A percentile compares a stretch with the other conserved stretches of the same genome.
Conservation (phyloP, 768 basidiomycete genomes). For the Leccinum boreale region DNA sequence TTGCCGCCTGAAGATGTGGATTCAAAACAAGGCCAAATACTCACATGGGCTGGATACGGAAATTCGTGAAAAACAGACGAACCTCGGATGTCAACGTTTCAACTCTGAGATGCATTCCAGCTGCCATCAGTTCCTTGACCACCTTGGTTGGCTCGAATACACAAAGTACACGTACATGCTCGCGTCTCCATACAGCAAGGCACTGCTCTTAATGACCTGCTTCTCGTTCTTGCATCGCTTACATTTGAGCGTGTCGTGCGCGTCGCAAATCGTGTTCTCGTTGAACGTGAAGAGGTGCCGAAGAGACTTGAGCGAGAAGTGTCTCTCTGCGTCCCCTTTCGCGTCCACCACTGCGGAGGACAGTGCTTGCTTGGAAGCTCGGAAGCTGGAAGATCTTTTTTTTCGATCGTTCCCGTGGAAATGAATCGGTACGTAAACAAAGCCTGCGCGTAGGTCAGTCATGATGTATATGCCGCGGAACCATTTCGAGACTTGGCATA, state of each 20-base stretch:
- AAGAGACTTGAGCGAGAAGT: slow-evolving; percentile 87
- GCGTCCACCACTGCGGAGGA: slow-evolving; percentile 99
- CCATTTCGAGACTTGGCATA: slow-evolving; percentile 34
- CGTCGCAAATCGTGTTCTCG: slow-evolving; percentile 82
- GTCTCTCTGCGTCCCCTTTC: slow-evolving; percentile 91
- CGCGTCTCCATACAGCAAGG: slow-evolving; percentile 93
- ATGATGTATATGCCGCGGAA: neutral
- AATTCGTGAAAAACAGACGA: slow-evolving; percentile 36
- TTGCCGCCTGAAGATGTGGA: slow-evolving; percentile 38
- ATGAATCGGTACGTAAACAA: slow-evolving; percentile 92
- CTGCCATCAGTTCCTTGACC: slow-evolving; percentile 37
- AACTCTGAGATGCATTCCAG: slow-evolving; percentile 58
- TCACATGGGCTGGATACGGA: slow-evolving; percentile 25
- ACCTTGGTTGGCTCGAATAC: slow-evolving; percentile 1
- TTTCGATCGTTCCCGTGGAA: slow-evolving; percentile 94
- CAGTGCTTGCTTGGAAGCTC: slow-evolving; percentile 87
- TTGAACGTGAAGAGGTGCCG: slow-evolving; percentile 91
- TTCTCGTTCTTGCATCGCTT: slow-evolving; percentile 85
- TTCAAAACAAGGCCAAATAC: too few species aligned
- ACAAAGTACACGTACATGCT: slow-evolving; percentile 72
- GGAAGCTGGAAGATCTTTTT: slow-evolving; percentile 88
- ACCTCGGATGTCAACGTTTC: slow-evolving; percentile 52
- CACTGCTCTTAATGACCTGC: slow-evolving; percentile 79
- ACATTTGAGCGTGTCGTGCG: slow-evolving; percentile 98
- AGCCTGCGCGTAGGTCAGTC: slow-evolving; percentile 50